Percentiles rank a stretch among this genome's conserved stretches.
These are phyloP conservation scores for Euphorbia lathyris DNA, from an alignment of 345 rosid genomes.

Conservation along the genomic window DNA sequence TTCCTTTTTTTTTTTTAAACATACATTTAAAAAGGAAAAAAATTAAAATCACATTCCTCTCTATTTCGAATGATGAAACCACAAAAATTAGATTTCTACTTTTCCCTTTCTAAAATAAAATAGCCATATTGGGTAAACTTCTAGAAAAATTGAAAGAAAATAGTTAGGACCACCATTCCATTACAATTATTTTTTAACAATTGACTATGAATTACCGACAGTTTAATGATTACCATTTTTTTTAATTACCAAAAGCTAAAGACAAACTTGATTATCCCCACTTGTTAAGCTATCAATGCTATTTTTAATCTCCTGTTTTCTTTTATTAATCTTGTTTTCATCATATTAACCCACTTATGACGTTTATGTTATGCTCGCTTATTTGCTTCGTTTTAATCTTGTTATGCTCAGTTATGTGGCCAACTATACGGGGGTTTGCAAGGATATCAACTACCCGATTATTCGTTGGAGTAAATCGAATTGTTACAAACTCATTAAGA, in stretches of 20 bases:
- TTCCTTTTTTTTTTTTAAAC: no score
- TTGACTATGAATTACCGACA: constrained; percentile 3
- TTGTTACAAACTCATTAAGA: no score
- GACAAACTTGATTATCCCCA: constrained; percentile 42
- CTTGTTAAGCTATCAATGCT: constrained; percentile 21
- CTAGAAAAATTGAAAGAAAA: not conserved
- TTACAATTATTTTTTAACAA: not conserved
- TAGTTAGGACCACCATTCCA: not conserved
- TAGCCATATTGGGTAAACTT: not conserved
- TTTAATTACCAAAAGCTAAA: constrained; percentile 28
- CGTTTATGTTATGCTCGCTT: not conserved
- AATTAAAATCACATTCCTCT: no score
- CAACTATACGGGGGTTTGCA: no score
- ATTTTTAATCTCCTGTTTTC: not conserved
- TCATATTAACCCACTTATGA: not conserved
- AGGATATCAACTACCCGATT: no score
- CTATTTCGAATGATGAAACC: no score
- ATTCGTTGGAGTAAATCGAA: no score
- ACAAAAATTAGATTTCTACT: no score
- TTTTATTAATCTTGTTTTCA: not conserved
- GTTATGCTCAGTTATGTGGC: no score
- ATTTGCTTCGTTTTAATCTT: not conserved
- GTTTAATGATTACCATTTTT: not conserved
- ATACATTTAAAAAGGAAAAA: no score
- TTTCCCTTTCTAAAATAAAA: no score